A percentile compares a stretch with the other conserved stretches of the same genome.
These are phyloP conservation scores for Diaporthe australafricana DNA, from an alignment of 2,329 filamentous ascomycete species.

Conservation along the genomic window DNA sequence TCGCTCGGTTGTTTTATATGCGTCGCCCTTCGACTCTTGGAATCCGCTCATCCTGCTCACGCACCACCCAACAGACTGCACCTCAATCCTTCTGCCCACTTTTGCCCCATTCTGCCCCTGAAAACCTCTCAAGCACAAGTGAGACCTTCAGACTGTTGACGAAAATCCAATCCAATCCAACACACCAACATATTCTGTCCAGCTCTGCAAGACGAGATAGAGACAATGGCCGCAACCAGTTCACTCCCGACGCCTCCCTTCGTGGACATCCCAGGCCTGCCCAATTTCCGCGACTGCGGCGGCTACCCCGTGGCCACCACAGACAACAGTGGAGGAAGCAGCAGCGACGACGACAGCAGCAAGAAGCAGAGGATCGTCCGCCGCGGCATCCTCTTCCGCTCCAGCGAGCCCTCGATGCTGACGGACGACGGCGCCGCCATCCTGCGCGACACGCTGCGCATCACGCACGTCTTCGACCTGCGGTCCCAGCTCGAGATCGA, in stretches of 20 bases:
- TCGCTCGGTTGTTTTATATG: background rate
- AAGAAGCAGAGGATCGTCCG: conserved; percentile 55
- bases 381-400: conserved; percentile 71
- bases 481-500: conserved; percentile 72
- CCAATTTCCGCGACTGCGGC: conserved; percentile 77
- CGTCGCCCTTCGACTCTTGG: background rate
- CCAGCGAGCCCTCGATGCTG: conserved; percentile 72
- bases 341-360: background rate
- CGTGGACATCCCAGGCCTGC: conserved; percentile 65
- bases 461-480: conserved; percentile 76
- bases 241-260: conserved; percentile 58
- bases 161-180: background rate
- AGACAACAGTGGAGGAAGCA: conserved; percentile 6
- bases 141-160: background rate
- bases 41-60: background rate
- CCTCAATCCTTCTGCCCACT: background rate
- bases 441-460: conserved; percentile 64
- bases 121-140: too few species aligned
- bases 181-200: background rate
- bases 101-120: conserved; percentile 3
- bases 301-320: conserved; percentile 61
- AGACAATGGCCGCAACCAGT: conserved; percentile 5
- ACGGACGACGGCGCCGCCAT: conserved; percentile 63
- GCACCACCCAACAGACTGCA: conserved; percentile 2
- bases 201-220: background rate